Evolutionary conservation across 2,329 filamentous ascomycete species (phyloP).

Genomic region (Colletotrichum limetticola): DNA sequence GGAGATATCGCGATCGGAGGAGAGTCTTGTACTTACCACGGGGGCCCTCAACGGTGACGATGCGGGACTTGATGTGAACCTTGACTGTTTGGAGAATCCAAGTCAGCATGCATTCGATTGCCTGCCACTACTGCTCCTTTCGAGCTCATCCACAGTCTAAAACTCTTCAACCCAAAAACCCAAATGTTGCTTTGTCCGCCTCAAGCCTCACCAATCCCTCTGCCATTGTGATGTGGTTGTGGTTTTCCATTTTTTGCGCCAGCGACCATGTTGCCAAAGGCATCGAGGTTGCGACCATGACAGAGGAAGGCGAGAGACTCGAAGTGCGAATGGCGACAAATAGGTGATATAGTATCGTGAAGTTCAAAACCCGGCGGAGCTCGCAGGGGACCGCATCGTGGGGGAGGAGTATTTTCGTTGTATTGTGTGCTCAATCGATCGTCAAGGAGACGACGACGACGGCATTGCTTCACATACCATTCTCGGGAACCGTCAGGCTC

Average conservation of each 20-base stretch:
- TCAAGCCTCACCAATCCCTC: slow-evolving; percentile 18
- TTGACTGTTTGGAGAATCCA: slow-evolving; percentile 76
- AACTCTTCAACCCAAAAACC: slow-evolving; percentile 36
- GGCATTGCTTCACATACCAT: slow-evolving; percentile 76
- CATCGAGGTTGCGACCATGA: neutral
- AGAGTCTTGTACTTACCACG: slow-evolving; percentile 70
- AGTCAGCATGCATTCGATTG: slow-evolving; percentile 46
- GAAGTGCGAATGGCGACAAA: neutral
- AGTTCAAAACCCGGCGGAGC: slow-evolving; percentile 34
- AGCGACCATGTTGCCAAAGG: neutral
- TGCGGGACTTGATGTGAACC: slow-evolving; percentile 95
- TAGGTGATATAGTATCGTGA: slow-evolving; percentile 28
- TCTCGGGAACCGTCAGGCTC: slow-evolving; percentile 93
- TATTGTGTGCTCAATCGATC: slow-evolving; percentile 13
- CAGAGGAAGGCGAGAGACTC: neutral
- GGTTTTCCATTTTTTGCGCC: neutral
- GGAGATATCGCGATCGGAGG: neutral
- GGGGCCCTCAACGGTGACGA: slow-evolving; percentile 97
- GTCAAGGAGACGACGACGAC: slow-evolving; percentile 12
- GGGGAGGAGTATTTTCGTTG: neutral
- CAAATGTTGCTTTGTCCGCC: slow-evolving; percentile 5
- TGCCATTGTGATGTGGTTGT: neutral
- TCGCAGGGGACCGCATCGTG: slow-evolving; percentile 28
- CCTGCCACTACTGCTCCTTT: slow-evolving; percentile 39
- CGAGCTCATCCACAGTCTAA: slow-evolving; percentile 39